A percentile compares a stretch with the other conserved stretches of the same genome.
Evolutionary conservation across 2,329 filamentous ascomycete species (phyloP).

Genomic region (Dothistroma septosporum): DNA sequence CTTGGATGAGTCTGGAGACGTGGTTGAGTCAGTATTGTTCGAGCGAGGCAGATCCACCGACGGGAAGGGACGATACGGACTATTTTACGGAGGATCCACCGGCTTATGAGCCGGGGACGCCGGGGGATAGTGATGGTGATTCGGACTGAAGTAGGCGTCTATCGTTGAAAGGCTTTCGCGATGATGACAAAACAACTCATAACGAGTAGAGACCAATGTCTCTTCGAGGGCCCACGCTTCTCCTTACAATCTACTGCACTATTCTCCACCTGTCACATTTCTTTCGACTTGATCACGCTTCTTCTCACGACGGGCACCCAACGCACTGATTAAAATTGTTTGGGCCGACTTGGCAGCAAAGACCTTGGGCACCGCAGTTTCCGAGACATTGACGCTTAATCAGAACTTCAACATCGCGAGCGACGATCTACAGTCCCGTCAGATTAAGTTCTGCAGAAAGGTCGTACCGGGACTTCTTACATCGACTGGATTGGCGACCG

Average conservation of each 20-base stretch:
- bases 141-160: not conserved
- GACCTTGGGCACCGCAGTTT: not conserved
- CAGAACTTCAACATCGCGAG: not conserved
- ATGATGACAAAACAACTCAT: too few relatives aligned
- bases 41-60: not conserved
- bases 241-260: too few relatives aligned
- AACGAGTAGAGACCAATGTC: too few relatives aligned
- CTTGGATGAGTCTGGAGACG: constrained; percentile 16
- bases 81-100: not conserved
- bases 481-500: not conserved
- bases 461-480: not conserved
- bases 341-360: not conserved
- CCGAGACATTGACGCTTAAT: not conserved
- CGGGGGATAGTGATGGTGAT: constrained; percentile 1
- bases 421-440: not conserved
- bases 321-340: not conserved
- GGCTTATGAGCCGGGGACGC: constrained; percentile 1
- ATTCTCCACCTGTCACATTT: too few relatives aligned
- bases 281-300: too few relatives aligned
- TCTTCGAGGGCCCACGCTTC: too few relatives aligned
- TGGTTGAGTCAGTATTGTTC: constrained; percentile 2
- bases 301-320: not conserved
- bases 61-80: not conserved
- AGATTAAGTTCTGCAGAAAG: not conserved
- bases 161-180: not conserved